Evolutionary conservation across 2,329 filamentous ascomycete species (phyloP).

Genomic region (Cladosporium sp.): DNA sequence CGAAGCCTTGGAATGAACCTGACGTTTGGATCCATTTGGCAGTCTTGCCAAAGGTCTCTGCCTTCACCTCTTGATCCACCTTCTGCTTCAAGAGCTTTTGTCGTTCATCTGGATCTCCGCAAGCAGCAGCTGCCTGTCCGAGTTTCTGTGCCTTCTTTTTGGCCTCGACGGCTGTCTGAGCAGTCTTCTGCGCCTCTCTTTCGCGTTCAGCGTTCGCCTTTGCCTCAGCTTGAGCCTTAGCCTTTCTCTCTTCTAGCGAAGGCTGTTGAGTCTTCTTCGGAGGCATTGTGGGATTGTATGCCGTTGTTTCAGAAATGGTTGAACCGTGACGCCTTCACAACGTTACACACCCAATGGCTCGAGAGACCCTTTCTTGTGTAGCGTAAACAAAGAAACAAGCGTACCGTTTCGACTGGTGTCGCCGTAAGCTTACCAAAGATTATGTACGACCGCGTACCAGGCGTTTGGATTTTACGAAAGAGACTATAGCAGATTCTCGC

Average conservation of each 20-base stretch:
- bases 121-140: constrained; percentile 33
- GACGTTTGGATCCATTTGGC: constrained; percentile 34
- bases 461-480: neutral
- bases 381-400: neutral
- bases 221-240: constrained; percentile 17
- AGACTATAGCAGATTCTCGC: neutral
- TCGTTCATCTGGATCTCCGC: constrained; percentile 36
- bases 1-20: constrained; percentile 37
- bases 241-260: constrained; percentile 4
- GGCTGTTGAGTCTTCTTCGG: constrained; percentile 5
- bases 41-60: constrained; percentile 38
- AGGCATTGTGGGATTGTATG: neutral
- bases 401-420: neutral
- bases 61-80: constrained; percentile 33
- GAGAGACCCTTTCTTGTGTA: neutral
- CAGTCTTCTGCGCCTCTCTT: constrained; percentile 33
- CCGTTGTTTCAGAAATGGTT: neutral
- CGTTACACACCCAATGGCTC: neutral
- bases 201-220: constrained; percentile 1
- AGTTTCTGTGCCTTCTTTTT: constrained; percentile 35
- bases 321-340: neutral
- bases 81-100: constrained; percentile 38
- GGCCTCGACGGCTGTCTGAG: constrained; percentile 29
- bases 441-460: neutral
- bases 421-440: constrained; percentile 5